Base-by-base conservation (phyloP, 176 grass and related monocot genomes). In the Hordeum marinum region DNA sequence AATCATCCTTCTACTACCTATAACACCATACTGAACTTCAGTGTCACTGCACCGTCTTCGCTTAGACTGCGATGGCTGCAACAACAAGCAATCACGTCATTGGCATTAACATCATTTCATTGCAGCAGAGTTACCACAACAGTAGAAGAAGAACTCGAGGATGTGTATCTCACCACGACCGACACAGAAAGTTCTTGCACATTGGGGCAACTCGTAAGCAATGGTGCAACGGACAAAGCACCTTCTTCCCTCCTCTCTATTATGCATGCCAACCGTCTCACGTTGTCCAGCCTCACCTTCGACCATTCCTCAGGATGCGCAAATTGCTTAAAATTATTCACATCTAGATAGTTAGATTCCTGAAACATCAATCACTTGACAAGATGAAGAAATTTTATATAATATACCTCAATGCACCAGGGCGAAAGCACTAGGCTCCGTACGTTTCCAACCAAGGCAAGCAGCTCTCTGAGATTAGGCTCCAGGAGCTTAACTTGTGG, bases 331-430 rank as follows among this genome's bases (percentile, higher is more conserved):
- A 64, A 80, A 14, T 75, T 50, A 76, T 46, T 18, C n/a, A 45
- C 61, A 86, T 37, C 18, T 14, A 41, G 39, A 39, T 4, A 35
- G 11, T 83, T 62, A 89, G 68, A 83, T 61, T 57, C 24, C 77
- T 13, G 14, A 52, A 73, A 68, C 7, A 54, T 11, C 10, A 45
- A 62, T 61, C 20, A 69, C 35, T 46, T 40, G 15, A n/a, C 32
- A 68, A 83, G 48, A 88, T 76, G 27, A 75, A 69, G 31, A 83
- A 69, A 50, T 78, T 17, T 27, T 74, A 74, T 42, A 69, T 14
- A 27, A 14, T 32, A 5, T 85, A 92, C 90, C 90, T 92, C 87
- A 48, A 89, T 89, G 84, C 90, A 92, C 87, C 90, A 92, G n/a
- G 90, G 75, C 13, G 90, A 92, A 11, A 92, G 84, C 54, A 71